These are phyloP conservation scores for Aureobasidium melanogenum DNA, from an alignment of 2,329 filamentous ascomycete species.

Conservation along the genomic window DNA sequence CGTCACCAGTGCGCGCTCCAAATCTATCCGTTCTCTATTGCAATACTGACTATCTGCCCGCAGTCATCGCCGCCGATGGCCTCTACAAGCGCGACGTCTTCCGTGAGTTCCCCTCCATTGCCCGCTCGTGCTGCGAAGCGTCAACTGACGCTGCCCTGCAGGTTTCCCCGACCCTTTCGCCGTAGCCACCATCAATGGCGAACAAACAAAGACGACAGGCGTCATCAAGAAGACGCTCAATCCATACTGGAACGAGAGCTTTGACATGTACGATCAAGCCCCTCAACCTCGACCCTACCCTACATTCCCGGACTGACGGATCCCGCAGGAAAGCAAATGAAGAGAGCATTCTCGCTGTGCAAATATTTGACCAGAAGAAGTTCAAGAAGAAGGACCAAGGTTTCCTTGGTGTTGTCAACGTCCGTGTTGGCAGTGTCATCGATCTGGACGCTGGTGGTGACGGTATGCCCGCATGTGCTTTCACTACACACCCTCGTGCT, in stretches of 20 bases:
- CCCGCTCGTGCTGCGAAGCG: neutral
- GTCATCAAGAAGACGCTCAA: constrained; percentile 97
- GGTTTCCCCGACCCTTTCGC: constrained; percentile 97
- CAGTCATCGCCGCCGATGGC: constrained; percentile 97
- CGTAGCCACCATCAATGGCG: constrained; percentile 91
- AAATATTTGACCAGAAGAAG: constrained; percentile 99
- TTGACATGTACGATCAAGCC: constrained; percentile 78
- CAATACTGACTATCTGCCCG: constrained; percentile 1
- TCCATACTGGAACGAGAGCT: constrained; percentile 99
- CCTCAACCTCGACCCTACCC: neutral
- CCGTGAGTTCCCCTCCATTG: constrained; percentile 52
- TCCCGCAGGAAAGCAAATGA: constrained; percentile 72
- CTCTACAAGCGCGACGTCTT: constrained; percentile 99
- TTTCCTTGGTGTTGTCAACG: constrained; percentile 95
- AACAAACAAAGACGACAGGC: constrained; percentile 95
- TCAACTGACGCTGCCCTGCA: constrained; percentile 31
- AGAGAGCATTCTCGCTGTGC: constrained; percentile 92
- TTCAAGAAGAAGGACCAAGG: constrained; percentile 99
- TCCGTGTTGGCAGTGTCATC: constrained; percentile 88
- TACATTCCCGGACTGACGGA: constrained; percentile 3
- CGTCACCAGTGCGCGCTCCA: constrained; percentile 66
- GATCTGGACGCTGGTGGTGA: constrained; percentile 84
- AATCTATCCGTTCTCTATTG: too few species aligned
- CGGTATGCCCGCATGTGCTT: constrained; percentile 49
- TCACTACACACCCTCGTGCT: neutral